These are phyloP conservation scores for Fusarium avenaceum DNA, from an alignment of 2,329 filamentous ascomycete genomes.

Conservation along the genomic window DNA sequence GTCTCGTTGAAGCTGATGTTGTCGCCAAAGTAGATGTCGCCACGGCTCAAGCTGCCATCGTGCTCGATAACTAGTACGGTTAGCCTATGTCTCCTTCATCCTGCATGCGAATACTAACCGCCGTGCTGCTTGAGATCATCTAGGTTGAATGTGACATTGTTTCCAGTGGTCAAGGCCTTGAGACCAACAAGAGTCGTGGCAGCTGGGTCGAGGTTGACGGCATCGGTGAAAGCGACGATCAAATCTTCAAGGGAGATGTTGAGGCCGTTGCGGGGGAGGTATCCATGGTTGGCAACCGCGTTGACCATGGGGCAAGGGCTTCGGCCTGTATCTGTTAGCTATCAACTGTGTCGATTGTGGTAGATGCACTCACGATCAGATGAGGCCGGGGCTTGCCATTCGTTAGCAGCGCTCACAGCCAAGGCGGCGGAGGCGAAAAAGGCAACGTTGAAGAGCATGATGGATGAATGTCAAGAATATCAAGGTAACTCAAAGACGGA, in stretches of 20 bases:
- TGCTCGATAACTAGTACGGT: constrained; percentile 38
- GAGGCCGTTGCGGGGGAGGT: constrained; percentile 39
- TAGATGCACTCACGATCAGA: constrained; percentile 30
- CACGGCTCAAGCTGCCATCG: constrained; percentile 44
- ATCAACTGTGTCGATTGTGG: fast-evolving
- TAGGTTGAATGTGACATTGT: constrained; percentile 41
- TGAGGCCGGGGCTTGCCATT: constrained; percentile 30
- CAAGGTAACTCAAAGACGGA: background rate
- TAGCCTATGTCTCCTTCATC: background rate
- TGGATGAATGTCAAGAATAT: constrained; percentile 6
- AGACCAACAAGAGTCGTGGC: constrained; percentile 41
- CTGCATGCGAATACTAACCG: background rate
- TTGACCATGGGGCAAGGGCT: constrained; percentile 46
- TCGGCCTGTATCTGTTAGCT: constrained; percentile 27
- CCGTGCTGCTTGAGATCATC: constrained; percentile 41
- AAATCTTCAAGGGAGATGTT: constrained; percentile 36
- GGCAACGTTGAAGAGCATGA: constrained; percentile 37
- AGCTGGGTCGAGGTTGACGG: constrained; percentile 45
- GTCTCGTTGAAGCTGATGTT: constrained; percentile 45
- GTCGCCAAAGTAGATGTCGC: constrained; percentile 41
- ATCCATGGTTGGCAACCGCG: constrained; percentile 44
- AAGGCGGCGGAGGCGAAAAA: constrained; percentile 30
- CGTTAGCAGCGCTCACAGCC: constrained; percentile 37
- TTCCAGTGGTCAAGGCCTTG: constrained; percentile 38
- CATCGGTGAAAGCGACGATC: constrained; percentile 40